Percentiles rank a stretch among this genome's conserved stretches.
phyloP scores from a whole-genome alignment of 805 yeast genomes.

The Komagataella populi region DNA sequence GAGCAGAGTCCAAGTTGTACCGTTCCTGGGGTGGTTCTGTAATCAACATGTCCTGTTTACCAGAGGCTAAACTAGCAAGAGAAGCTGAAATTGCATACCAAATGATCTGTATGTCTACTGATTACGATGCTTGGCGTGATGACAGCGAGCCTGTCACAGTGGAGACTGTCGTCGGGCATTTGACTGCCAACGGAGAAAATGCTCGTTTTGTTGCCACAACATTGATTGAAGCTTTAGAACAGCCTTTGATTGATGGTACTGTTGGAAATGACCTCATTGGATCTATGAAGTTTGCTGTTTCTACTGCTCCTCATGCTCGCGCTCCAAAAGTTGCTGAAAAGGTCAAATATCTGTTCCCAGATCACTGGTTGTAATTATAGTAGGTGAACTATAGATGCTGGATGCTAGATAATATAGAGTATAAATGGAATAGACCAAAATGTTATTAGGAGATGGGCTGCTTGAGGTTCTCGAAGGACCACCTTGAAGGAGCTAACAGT shows the following conservation, averaged over 20 bases:
- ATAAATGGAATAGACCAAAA: background rate
- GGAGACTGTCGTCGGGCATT: conserved; percentile 88
- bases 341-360: conserved; percentile 83
- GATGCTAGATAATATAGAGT: background rate
- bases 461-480: background rate
- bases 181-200: conserved; percentile 75
- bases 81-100: conserved; percentile 96
- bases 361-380: conserved; percentile 51
- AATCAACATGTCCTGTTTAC: conserved; percentile 92
- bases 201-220: conserved; percentile 68
- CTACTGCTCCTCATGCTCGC: conserved; percentile 64
- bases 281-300: conserved; percentile 66
- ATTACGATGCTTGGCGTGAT: conserved; percentile 97
- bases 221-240: conserved; percentile 54
- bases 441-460: background rate
- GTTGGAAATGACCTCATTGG: conserved; percentile 65
- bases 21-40: conserved; percentile 84
- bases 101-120: conserved; percentile 98
- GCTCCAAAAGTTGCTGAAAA: conserved; percentile 61
- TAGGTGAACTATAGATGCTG: background rate
- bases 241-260: conserved; percentile 39
- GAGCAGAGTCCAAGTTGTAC: conserved; percentile 90
- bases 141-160: conserved; percentile 94
- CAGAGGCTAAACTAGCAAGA: conserved; percentile 94
- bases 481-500: background rate